Conservation (phyloP, 805 yeast genomes). For the Teunomyces cretensis region DNA sequence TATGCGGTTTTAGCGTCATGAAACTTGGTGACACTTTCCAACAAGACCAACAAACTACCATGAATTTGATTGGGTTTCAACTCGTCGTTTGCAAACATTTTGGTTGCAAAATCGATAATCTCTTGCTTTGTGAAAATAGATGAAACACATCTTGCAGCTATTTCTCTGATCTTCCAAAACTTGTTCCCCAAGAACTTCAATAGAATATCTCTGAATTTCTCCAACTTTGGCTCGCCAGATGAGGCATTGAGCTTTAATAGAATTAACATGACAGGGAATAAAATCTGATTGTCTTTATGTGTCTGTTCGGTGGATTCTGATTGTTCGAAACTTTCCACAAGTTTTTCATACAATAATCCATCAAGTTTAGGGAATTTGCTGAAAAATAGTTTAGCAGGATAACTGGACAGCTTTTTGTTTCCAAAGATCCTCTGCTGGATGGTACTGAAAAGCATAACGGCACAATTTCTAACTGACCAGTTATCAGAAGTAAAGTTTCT, state of each 20-base stretch:
- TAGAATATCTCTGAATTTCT: constrained; percentile 45
- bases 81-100: neutral
- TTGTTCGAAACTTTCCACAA: constrained; percentile 21
- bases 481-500: constrained; percentile 59
- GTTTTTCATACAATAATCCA: constrained; percentile 44
- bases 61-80: constrained; percentile 11
- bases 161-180: constrained; percentile 84
- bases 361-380: constrained; percentile 57
- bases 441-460: constrained; percentile 89
- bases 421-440: constrained; percentile 81
- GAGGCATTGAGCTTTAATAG: constrained; percentile 67
- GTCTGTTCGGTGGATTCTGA: constrained; percentile 11
- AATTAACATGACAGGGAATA: constrained; percentile 75
- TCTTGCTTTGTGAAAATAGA: constrained; percentile 35
- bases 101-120: constrained; percentile 11
- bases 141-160: constrained; percentile 73
- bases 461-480: constrained; percentile 91
- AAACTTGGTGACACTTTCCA: constrained; percentile 16
- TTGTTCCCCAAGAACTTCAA: constrained; percentile 44
- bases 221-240: constrained; percentile 48
- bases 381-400: constrained; percentile 70
- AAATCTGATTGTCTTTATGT: constrained; percentile 49
- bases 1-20: constrained; percentile 5
- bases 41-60: constrained; percentile 17
- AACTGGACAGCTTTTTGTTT: constrained; percentile 37